Evolutionary conservation across 768 basidiomycete species (phyloP), one percentile per base, ranked within the genome.

Genomic region (Russula earlei): DNA sequence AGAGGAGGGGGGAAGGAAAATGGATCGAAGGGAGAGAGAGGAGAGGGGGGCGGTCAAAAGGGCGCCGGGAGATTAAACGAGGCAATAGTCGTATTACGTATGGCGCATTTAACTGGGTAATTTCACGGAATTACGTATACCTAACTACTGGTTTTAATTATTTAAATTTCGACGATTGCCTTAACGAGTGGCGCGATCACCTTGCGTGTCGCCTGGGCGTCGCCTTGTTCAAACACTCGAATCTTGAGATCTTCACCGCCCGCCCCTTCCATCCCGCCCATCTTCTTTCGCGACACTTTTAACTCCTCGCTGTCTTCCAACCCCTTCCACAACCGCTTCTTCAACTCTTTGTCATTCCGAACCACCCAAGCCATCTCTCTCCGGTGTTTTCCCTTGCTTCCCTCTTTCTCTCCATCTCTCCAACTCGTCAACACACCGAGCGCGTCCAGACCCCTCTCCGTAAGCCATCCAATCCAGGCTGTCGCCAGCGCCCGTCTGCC

Each of bases 351-450:
- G 4, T 74, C 69, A 11, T 67, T 69, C 5, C 79, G 73, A 3
- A 88, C 72, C 34, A 89, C 70, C 77, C 86, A 81, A 53, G 84
- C 68, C 69, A 82, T 71, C 71, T 91, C 84, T 42, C 90, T 72
- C 58, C 74, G 77, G 54, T 82, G 78, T 62, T 87, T 86, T 40
- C 75, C 71, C 56, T 74, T 75, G 57, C 72, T 74, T 31, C 74
- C 72, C 40, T 65, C 63, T 55, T 87, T 85, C 37, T 74, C 70
- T 54, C 73, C 75, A 56, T 73, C 74, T 41, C 71, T 73, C 73
- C 81, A 95, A 0, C 82, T 78, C 5, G 91, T 94, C 41, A 97
- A 75, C 33, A 94, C 77, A 1, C 92, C 94, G 1, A 89, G 79
- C 22, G 90, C 71, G 8, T 79, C 74, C 5, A 97, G 70, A 0